Evolutionary conservation across 257 asterid genomes (phyloP).

Genomic region (Nicotiana obtusifolia): DNA sequence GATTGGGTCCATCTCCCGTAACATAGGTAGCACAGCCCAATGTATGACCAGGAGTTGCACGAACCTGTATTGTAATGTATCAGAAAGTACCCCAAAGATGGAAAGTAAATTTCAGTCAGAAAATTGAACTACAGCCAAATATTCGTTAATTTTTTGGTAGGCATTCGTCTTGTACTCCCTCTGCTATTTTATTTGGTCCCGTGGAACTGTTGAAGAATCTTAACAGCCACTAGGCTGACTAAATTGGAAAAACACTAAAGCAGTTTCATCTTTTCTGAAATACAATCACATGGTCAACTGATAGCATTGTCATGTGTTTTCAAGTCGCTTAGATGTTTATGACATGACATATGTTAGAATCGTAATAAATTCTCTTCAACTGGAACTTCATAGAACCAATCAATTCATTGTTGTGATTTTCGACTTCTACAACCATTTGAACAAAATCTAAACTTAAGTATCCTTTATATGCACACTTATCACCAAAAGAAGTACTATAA

Average conservation of each 20-base stretch:
- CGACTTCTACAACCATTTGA: background rate
- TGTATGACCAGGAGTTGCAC: conserved; percentile 96
- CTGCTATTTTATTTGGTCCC: no score
- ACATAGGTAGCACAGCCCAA: conserved; percentile 87
- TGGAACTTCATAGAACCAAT: background rate
- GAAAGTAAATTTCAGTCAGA: background rate
- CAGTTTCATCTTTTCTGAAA: background rate
- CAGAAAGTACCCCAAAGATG: background rate
- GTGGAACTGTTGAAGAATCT: background rate
- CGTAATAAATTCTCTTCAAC: background rate
- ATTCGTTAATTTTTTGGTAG: background rate
- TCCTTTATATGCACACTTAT: background rate
- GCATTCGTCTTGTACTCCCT: no score
- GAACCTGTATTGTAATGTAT: conserved; percentile 44
- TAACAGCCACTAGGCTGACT: background rate
- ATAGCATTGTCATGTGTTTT: background rate
- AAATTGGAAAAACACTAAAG: background rate
- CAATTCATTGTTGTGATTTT: background rate
- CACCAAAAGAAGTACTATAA: background rate
- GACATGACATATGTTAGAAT: background rate
- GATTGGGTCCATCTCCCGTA: conserved; percentile 77
- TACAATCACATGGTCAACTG: background rate
- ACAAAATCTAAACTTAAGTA: background rate
- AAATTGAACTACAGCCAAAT: background rate
- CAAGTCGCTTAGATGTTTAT: background rate